Evolutionary conservation across 1,284 basidiomycete genomes (phyloP), one percentile per base, ranked within the genome.

Genomic region (Trametes sp.): DNA sequence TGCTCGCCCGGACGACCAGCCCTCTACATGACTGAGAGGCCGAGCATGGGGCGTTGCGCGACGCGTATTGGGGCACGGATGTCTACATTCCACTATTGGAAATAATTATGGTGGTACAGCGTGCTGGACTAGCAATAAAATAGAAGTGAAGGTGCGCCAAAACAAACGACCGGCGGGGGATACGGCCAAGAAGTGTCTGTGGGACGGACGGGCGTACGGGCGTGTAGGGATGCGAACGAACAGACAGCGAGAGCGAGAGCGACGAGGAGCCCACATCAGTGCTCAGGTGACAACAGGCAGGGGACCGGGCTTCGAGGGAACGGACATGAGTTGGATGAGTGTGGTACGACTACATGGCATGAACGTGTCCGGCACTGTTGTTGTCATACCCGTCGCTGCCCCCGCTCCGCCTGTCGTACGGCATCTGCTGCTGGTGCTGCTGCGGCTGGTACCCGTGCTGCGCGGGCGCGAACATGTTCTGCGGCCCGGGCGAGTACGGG

Each of bases 301-400:
- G 21, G n/a, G n/a, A n/a, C n/a, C 23, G 9, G 16, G 29, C 21
- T 23, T 13, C 31, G 6, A 19, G 29, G 50, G 54, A 50, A 60
- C 54, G 54, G 54, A 61, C 45, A 26, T 50, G 41, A 61, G 58
- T 61, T 44, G 60, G 52, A 33, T 59, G 54, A 29, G 56, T 48
- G 26, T n/a, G 49, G 54, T 59, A 58, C 62, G 59, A 70, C 72
- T 73, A 74, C 69, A 74, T 69, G 38, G 74, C 74, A 68, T 73
- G 72, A 61, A 54, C 60, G 66, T 67, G 68, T 45, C 72, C 72
- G 57, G 66, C 65, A 61, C 63, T 57, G 57, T 73, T 70, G 52
- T 70, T 71, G 57, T 71, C 72, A 62, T 73, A 65, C 54, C 62
- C 69, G 28, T 72, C 68, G 31, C 59, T 59, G 57, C 57, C 55